These are phyloP conservation scores for Schizosaccharomyces lindneri DNA, from an alignment of 805 yeast species.

Conservation along the genomic window DNA sequence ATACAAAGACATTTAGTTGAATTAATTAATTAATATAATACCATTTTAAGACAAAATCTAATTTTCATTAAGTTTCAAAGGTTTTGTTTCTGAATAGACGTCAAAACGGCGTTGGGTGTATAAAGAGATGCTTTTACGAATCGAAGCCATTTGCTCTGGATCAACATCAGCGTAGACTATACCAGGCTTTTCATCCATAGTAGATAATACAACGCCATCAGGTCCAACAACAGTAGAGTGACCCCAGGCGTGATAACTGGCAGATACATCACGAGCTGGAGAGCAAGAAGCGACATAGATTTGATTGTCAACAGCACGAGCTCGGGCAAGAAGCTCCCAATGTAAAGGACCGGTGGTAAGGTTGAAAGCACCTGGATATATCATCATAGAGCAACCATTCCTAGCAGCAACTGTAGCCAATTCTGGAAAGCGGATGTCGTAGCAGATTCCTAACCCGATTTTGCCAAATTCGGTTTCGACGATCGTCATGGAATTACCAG, in stretches of 20 bases:
- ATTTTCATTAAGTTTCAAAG: not conserved
- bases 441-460: conserved; percentile 64
- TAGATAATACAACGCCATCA: conserved; percentile 58
- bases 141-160: conserved; percentile 28
- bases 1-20: too few relatives aligned
- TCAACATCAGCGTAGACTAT: conserved; percentile 52
- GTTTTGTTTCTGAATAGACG: conserved; percentile 24
- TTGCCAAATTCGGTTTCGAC: conserved; percentile 39
- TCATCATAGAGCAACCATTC: conserved; percentile 43
- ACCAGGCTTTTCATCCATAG: conserved; percentile 39
- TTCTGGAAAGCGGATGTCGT: conserved; percentile 75
- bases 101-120: conserved; percentile 48
- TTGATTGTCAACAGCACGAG: conserved; percentile 78
- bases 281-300: conserved; percentile 72
- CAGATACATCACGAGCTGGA: conserved; percentile 78
- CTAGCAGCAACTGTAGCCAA: conserved; percentile 40
- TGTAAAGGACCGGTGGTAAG: conserved; percentile 77
- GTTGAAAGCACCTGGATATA: conserved; percentile 85
- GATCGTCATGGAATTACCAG: conserved; percentile 65
- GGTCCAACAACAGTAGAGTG: conserved; percentile 75
- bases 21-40: not conserved
- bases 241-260: conserved; percentile 67
- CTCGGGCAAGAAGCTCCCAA: conserved; percentile 56
- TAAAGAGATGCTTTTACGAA: conserved; percentile 46
- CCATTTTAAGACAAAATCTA: not conserved